Evolutionary conservation across 2,329 filamentous ascomycete genomes (phyloP), one percentile per base, ranked within the genome.

Genomic region (Phyllosticta paracitricarpa): DNA sequence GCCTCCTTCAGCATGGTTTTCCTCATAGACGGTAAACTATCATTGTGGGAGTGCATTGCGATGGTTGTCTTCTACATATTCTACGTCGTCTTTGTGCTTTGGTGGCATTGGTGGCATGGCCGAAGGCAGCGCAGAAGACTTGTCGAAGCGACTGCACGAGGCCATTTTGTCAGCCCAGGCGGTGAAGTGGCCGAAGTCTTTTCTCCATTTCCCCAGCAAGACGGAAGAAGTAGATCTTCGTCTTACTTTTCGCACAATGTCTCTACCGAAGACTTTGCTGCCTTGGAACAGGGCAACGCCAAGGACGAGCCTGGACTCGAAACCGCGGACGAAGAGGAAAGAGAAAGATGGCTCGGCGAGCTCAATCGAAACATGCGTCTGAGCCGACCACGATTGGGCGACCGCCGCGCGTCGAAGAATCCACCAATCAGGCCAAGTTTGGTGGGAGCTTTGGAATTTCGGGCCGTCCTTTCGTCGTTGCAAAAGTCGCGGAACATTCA

Each of bases 11-110:
- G 89, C 70, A 89, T 97, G 82, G 78, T 87, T 2, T 93, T 97
- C 68, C 76, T 99, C 22, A 86, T 88, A 40, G 94, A 99, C 71
- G 93, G 93, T 0, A 82, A 84, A 62, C 79, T 99, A 58, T 84
- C 89, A 64, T 76, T 94, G 6, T 97, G 91, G 91, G 94, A 99
- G 74, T 96, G 92, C 66, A 82, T 83, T 63, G 78, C 82, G 62
- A 99, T 99, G 94, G 91, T 99, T 61, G 87, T 79, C 14, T 95
- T 95, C 71, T 99, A 99, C 72, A 66, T 87, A 54, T 88, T 96
- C 68, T 99, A 99, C 70, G 94, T 99, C 55, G 71, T 85, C 12
- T 86, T 91, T 62, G 94, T 99, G 10, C 89, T 97, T 17, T 81
- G 81, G 5, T 97, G 92, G 91, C 94, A 99, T 75, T 96, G 92